Base-by-base conservation (phyloP, 192 early-diverging fungal genomes). In the Backusella australiensis region DNA sequence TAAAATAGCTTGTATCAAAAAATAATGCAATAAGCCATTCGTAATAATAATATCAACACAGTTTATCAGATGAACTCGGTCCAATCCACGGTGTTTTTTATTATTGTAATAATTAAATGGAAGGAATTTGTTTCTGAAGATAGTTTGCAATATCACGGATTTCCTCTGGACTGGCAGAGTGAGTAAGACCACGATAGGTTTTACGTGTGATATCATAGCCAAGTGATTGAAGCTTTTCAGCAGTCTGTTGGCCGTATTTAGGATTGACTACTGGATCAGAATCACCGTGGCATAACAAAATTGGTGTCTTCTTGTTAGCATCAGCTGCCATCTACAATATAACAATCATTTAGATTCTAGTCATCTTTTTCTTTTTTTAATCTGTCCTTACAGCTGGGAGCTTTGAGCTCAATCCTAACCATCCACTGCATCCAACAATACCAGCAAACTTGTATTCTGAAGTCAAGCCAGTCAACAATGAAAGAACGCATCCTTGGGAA, bases 241-340 rank as follows among this genome's bases (percentile, higher is more conserved):
- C 81, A 0, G 91, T 90, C 75, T 90, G 80, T 77, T 91, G 78
- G 32, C 95, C 96, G 82, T 90, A 94, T 75, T 91, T 70, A 83
- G 86, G 94, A 59, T 85, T 76, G 7, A 98, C 92, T 12, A 91
- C 89, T 63, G 80, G 67, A 77, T 99, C 97, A 1, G 80, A 78
- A 39, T 89, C 88, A 32, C 97, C 97, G 77, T 99, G 97, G 34
- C 88, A 92, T 87, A 95, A 89, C 69, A 96, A 91, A 53, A 96
- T 90, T 14, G 95, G 96, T 5, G 91, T 93, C 69, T 78, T 82
- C 71, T 86, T 88, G 83, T 89, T 93, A 3, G 87, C 86, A 32
- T 93, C 87, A 3, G 88, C 78, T 23, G 76, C 83, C 84, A 92
- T 86, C 65, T 72, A 71, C 56, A 56, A 32, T 26, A 34, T 21